Conservation (phyloP, 1,139 yeast genomes). For the Sugiyamaella sp. region DNA sequence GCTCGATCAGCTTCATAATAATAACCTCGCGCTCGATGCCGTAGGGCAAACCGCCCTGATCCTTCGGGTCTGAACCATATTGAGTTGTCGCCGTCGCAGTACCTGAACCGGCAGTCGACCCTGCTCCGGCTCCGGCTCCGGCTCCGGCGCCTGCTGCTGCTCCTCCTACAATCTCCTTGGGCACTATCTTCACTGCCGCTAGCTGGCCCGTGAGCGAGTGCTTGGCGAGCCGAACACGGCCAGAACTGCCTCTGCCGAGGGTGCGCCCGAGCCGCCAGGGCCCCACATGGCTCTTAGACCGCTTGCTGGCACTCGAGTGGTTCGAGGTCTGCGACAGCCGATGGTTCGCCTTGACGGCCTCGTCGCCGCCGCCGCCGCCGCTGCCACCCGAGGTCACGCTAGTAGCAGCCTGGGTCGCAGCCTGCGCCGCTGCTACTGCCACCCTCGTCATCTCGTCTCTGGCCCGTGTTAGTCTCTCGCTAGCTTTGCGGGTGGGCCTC, state of each 20-base stretch:
- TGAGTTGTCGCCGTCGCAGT: constrained; percentile 6
- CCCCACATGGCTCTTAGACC: constrained; percentile 77
- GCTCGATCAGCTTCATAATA: constrained; percentile 86
- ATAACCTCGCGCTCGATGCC: constrained; percentile 97
- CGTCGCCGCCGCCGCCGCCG: constrained; percentile 19
- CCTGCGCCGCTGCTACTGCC: constrained; percentile 27
- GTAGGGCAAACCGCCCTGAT: constrained; percentile 71
- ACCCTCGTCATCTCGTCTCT: constrained; percentile 19
- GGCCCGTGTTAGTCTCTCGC: background rate
- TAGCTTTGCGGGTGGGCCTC: background rate
- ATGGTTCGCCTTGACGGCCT: constrained; percentile 64
- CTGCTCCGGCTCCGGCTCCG: background rate
- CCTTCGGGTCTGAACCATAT: constrained; percentile 38
- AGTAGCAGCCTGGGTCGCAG: constrained; percentile 16
- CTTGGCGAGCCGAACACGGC: constrained; percentile 89
- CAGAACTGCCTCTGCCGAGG: constrained; percentile 92
- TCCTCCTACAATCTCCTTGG: constrained; percentile 63
- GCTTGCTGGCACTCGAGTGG: constrained; percentile 48
- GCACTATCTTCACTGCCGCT: constrained; percentile 97
- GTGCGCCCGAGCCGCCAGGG: constrained; percentile 98
- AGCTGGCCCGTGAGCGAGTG: constrained; percentile 81
- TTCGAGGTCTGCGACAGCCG: constrained; percentile 67
- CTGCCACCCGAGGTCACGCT: background rate
- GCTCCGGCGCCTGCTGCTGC: constrained; percentile 28
- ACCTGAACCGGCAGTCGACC: background rate